Evolutionary conservation across 2,329 filamentous ascomycete species (phyloP), one percentile per base, ranked within the genome.

Genomic region (Neophaeococcomyces aloes): DNA sequence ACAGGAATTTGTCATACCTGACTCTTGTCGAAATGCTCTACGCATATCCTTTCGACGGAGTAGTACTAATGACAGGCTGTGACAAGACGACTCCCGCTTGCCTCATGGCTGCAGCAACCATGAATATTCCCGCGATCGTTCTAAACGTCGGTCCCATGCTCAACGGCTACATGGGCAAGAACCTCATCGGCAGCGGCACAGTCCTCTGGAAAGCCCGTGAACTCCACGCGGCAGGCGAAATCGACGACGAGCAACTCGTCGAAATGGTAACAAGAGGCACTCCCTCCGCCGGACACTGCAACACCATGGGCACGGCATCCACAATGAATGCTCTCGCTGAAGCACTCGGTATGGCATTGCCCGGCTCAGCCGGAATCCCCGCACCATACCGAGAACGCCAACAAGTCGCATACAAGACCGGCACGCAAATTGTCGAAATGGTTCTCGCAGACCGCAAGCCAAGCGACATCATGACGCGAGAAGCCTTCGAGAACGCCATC

Each of bases 401-500:
- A 0, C 68, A 72, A 53, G 65, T 62, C 23, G 70, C 70, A 8
- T 72, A 71, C 46, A 59, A 65, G 35, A 72, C 70, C 1, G 70
- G 70, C 11, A 52, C 61, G 38, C 68, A 62, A 38, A 71, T 73
- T 32, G 69, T 73, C 18, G 67, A 68, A 40, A 71, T 73, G 68
- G 67, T 72, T 3, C 57, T 63, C 19, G 55, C 61, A 19, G 67
- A 74, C 53, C 60, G 65, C 23, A 71, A 68, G 47, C 72, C 72
- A 2, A 70, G 65, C 49, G 72, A 76, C 46, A 70, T 76, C 52
- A 66, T 76, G 66, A 75, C 72, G 1, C 62, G 70, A 3, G 57
- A 68, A 44, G 71, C 73, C 1, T 76, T 76, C 45, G 72, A 76
- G 57, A 76, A 76, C 47, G 71, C 70, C 5, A 72, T 76, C 21